Evolutionary conservation across 345 rosid species (phyloP), one percentile per base, ranked within the genome.

Genomic region (Gossypium arboreum): DNA sequence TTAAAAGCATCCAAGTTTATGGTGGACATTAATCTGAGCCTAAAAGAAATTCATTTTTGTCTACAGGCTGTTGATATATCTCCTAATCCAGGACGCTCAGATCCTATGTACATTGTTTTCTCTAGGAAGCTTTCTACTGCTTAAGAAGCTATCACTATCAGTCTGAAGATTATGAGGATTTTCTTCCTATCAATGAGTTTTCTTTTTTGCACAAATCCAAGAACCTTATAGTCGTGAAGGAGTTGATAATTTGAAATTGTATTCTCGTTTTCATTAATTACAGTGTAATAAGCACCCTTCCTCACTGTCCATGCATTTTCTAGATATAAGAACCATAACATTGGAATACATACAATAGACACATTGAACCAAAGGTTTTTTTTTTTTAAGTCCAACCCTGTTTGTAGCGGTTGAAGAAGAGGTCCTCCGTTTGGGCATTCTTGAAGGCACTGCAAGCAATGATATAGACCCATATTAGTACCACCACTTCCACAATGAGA

Each of bases 61-160:
- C 34, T 79, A 59, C 91, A 94, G 97, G 94, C 97, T 43, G 95
- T 88, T 73, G 94, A 94, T 80, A 86, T 92, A 80, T 92, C 98
- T 82, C 97, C 97, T 11, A 92, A 88, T 75, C 95, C 93, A 2
- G 97, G 94, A 70, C 91, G 84, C 41, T 83, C 95, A 1, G 98
- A 94, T 81, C 97, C 97, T 0, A 88, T 91, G 97, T 85, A 86
- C 79, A 72, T 92, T 50, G 97, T 94, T 25, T 87, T 83, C 84
- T 91, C 97, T 1, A 88, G 88, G 82, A 94, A 91, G 82, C 84
- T 84, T 24, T 79, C 81, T 4, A 45, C 80, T 41, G 89, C 86
- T 65, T 88, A 79, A 84, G 78, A 71, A 71, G 34, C 43, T 56
- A 48, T 48, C 16, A 48, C 52, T 43, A 18, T 8, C 48, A 18